phyloP scores from a whole-genome alignment of 345 rosid species.

The Eutrema japonicum region DNA sequence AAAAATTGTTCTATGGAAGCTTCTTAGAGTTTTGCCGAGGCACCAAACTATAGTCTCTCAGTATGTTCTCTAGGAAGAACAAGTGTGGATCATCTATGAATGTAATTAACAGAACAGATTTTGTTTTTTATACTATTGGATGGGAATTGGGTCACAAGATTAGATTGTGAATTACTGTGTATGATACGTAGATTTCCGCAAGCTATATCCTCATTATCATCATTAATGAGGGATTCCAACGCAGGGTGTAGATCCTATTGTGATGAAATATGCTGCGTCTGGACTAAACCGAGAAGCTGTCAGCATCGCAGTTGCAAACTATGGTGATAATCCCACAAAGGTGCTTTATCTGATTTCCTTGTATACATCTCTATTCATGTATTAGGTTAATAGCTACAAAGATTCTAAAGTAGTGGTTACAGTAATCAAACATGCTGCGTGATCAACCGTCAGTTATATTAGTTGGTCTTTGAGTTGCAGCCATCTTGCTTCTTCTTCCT shows the following conservation, averaged over 20 bases:
- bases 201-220: neutral
- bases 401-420: neutral
- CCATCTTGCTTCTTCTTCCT: neutral
- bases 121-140: neutral
- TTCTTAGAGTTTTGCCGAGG: neutral
- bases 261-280: slow-evolving; percentile 65
- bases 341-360: slow-evolving; percentile 39
- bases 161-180: slow-evolving; percentile 1
- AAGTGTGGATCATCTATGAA: neutral
- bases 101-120: neutral
- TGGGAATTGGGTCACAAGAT: neutral
- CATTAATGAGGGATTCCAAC: neutral
- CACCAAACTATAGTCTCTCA: slow-evolving; percentile 10
- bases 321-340: slow-evolving; percentile 88
- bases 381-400: neutral
- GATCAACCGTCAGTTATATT: too few species aligned
- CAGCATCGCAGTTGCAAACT: slow-evolving; percentile 71
- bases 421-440: neutral
- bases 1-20: neutral
- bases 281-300: slow-evolving; percentile 78
- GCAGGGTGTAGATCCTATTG: slow-evolving; percentile 75
- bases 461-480: neutral
- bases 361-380: neutral
- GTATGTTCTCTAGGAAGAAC: neutral
- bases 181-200: neutral